Percentiles rank a stretch among this genome's conserved stretches.
These are phyloP conservation scores for Dactylonectria estremocensis DNA, from an alignment of 2,329 filamentous ascomycete genomes.

Conservation along the genomic window DNA sequence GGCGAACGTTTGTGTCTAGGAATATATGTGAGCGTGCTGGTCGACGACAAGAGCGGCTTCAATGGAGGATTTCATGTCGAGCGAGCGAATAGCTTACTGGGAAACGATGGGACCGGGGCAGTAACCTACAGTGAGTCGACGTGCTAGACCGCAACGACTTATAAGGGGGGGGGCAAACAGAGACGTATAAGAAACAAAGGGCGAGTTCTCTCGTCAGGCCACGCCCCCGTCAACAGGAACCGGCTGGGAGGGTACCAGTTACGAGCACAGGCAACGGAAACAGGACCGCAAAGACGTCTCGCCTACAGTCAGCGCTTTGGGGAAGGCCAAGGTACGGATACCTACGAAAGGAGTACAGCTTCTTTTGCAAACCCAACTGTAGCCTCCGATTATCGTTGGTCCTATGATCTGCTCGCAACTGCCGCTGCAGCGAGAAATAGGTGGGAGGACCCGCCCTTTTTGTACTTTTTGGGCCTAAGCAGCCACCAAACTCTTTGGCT, in stretches of 20 bases:
- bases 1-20: conserved; percentile 10
- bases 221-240: too few species aligned
- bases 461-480: conserved; percentile 47
- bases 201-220: too few species aligned
- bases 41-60: not conserved
- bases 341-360: conserved; percentile 31
- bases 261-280: not conserved
- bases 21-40: conserved; percentile 16
- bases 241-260: too few species aligned
- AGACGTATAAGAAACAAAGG: not conserved
- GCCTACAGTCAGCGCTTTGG: not conserved
- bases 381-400: conserved; percentile 33
- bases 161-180: not conserved
- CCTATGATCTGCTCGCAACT: conserved; percentile 46
- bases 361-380: too few species aligned
- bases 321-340: conserved; percentile 27
- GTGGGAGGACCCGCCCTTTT: conserved; percentile 52
- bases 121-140: not conserved
- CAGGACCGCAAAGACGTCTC: not conserved
- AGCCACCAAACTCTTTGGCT: conserved; percentile 14
- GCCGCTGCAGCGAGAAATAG: conserved; percentile 34
- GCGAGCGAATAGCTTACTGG: conserved; percentile 16
- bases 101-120: not conserved
- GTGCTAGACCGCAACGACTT: not conserved
- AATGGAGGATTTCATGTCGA: not conserved